These are phyloP conservation scores for Arabidopsis hybrid DNA, from an alignment of 441 rosid species.

Conservation along the genomic window DNA sequence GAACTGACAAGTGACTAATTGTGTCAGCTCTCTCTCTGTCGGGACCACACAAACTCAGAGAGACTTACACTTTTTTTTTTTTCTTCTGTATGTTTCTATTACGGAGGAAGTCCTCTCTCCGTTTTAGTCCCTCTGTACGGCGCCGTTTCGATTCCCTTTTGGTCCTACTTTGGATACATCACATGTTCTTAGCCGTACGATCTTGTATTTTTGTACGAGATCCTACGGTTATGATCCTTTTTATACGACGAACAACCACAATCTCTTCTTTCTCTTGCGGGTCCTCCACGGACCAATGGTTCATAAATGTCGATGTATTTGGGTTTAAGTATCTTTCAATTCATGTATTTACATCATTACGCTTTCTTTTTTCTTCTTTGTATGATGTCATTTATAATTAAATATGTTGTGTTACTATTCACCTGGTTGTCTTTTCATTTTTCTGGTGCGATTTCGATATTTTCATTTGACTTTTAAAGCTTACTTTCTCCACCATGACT, in stretches of 20 bases:
- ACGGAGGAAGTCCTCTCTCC: slow-evolving; percentile 45
- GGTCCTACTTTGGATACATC: slow-evolving; percentile 30
- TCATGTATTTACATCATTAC: slow-evolving; percentile 30
- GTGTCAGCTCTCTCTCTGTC: slow-evolving; percentile 43
- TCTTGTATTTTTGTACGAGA: slow-evolving; percentile 34
- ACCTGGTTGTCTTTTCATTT: neutral
- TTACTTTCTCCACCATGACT: slow-evolving; percentile 23
- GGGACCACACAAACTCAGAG: slow-evolving; percentile 45
- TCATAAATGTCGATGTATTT: slow-evolving; percentile 40
- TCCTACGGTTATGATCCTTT: slow-evolving; percentile 41
- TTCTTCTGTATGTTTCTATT: slow-evolving; percentile 31
- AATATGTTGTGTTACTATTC: neutral
- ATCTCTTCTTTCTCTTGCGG: slow-evolving; percentile 35
- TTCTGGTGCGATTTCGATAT: slow-evolving; percentile 18
- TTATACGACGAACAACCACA: slow-evolving; percentile 38
- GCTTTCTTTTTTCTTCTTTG: slow-evolving; percentile 1
- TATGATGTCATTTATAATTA: slow-evolving; percentile 29
- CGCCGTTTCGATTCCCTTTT: slow-evolving; percentile 42
- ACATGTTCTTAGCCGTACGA: slow-evolving; percentile 41
- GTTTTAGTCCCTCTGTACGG: slow-evolving; percentile 42
- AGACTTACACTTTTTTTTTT: slow-evolving; percentile 5
- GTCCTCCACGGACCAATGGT: slow-evolving; percentile 39
- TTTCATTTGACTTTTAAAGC: slow-evolving; percentile 31
- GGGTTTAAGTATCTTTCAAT: slow-evolving; percentile 43
- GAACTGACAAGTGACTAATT: slow-evolving; percentile 47